Evolutionary conservation across 805 yeast genomes (phyloP), one percentile per base, ranked within the genome.

Genomic region (Cephaloascus albidus): DNA sequence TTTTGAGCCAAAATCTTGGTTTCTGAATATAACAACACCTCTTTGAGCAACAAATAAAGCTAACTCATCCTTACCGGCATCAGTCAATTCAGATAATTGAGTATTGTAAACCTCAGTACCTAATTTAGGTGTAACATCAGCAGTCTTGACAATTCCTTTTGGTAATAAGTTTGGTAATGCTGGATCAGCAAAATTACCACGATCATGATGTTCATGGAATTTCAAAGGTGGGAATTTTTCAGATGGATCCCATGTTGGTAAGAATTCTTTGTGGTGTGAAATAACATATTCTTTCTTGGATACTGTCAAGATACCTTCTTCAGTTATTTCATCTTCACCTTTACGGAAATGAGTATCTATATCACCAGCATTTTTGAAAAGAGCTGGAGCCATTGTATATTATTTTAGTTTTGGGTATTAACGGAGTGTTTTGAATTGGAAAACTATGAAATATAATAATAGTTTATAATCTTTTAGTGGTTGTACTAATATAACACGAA

Each of bases 281-380:
- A 16, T n/a, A 31, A 8, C 33, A 8, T 14, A 31, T 31, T 31
- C 33, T n/a, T 14, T 16, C 15, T 14, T 16, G 18, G 15, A n/a
- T 6, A 31, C 15, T n/a, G 33, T 31, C 33, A 31, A 31, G 33
- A 31, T 16, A 31, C 33, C 33, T 10, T 74, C 69, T 18, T 53
- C 52, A 38, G 63, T 70, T 33, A 70, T 54, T 37, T 69, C 70
- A 48, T 75, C 81, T 37, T 68, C 66, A 10, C 68, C 78, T 43
- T 70, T 62, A 47, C 67, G 61, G 55, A 72, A 74, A 53, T 76
- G 81, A 36, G 59, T 65, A 52, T 66, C 70, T 54, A 49, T 59
- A 47, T 65, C 62, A 26, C 66, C 68, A 10, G 36, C 14, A 12
- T 23, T 8, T 23, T 6, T 12, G 12, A 23, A 23, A 23, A 23